phyloP scores from a whole-genome alignment of 1,284 basidiomycete genomes.

The Coriolopsis trogii region DNA sequence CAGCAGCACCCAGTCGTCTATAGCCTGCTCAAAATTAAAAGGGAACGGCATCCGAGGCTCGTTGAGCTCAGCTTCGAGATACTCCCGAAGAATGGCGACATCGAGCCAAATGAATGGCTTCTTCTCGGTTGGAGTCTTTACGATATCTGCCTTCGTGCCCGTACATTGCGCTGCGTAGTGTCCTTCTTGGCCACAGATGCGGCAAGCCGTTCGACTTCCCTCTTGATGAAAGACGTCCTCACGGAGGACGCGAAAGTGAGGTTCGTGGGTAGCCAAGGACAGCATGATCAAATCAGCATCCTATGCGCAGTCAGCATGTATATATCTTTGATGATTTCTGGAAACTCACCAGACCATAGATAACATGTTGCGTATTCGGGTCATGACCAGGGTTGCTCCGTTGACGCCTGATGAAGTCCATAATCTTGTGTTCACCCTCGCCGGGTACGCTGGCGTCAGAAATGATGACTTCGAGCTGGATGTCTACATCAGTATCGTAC shows the following conservation, averaged over 20 bases:
- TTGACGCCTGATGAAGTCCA: conserved; percentile 97
- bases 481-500: too few relatives aligned
- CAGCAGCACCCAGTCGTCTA: conserved; percentile 99
- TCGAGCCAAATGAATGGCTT: conserved; percentile 99
- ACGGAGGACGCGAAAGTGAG: conserved; percentile 94
- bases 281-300: conserved; percentile 99
- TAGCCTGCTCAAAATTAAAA: conserved; percentile 96
- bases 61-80: conserved; percentile 94
- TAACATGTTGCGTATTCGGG: conserved; percentile 95
- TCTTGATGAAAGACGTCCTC: conserved; percentile 97
- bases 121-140: conserved; percentile 74
- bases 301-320: conserved; percentile 41
- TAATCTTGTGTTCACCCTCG: conserved; percentile 99
- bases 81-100: conserved; percentile 93
- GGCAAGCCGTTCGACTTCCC: conserved; percentile 76
- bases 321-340: too few relatives aligned
- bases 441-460: conserved; percentile 98
- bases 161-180: conserved; percentile 96
- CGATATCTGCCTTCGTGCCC: conserved; percentile 67
- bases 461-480: conserved; percentile 94
- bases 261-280: conserved; percentile 96
- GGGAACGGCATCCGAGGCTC: conserved; percentile 79
- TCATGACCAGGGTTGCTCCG: conserved; percentile 87
- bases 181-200: conserved; percentile 91
- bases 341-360: conserved; percentile 86